These are phyloP conservation scores for Chaetoscypha palmicola DNA, from an alignment of 2,329 filamentous ascomycete genomes.

Conservation along the genomic window DNA sequence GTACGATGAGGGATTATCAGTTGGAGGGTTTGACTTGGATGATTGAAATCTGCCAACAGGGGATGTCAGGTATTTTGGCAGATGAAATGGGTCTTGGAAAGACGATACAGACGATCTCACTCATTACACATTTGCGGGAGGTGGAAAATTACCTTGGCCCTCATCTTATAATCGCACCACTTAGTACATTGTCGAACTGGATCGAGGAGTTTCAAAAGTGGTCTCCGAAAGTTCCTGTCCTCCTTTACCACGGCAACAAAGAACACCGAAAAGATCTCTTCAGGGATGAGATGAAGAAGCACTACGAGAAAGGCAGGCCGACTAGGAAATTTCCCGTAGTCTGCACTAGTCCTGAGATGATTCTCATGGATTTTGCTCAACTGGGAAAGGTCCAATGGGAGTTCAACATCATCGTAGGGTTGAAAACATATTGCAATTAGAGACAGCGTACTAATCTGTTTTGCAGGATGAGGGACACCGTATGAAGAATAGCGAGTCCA, in stretches of 20 bases:
- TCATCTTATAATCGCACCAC: conserved; percentile 80
- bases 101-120: conserved; percentile 44
- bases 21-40: conserved; percentile 94
- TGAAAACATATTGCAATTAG: background rate
- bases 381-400: conserved; percentile 86
- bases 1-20: conserved; percentile 90
- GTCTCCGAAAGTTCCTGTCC: conserved; percentile 80
- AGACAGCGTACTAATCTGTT: conserved; percentile 10
- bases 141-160: conserved; percentile 77
- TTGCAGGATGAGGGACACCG: conserved; percentile 84
- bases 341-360: conserved; percentile 94
- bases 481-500: conserved; percentile 94
- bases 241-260: conserved; percentile 85
- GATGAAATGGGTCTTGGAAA: conserved; percentile 59
- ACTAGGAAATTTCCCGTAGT: conserved; percentile 76
- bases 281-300: conserved; percentile 59
- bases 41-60: conserved; percentile 55
- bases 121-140: conserved; percentile 72
- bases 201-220: conserved; percentile 87
- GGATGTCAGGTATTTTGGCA: conserved; percentile 54
- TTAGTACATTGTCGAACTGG: conserved; percentile 94
- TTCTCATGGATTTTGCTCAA: conserved; percentile 78
- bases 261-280: conserved; percentile 71
- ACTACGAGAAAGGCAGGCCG: conserved; percentile 54
- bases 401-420: conserved; percentile 82